Percentiles rank a stretch among this genome's conserved stretches.
phyloP scores from a whole-genome alignment of 345 rosid genomes.

The Noccaea caerulescens region DNA sequence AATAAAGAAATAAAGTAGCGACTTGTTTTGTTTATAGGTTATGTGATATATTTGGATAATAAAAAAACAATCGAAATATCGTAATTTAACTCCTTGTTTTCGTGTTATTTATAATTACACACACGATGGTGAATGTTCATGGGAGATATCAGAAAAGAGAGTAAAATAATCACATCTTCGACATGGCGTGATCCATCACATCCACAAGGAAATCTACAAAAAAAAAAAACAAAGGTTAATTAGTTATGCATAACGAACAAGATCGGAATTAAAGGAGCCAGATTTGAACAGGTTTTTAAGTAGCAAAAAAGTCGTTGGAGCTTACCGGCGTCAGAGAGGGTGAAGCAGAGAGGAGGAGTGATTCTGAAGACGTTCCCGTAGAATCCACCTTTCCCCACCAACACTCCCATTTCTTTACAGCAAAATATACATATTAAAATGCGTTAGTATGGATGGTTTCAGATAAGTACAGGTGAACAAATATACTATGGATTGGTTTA shows the following conservation, averaged over 20 bases:
- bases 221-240: background rate
- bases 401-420: slow-evolving; percentile 72
- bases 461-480: background rate
- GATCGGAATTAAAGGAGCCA: background rate
- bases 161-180: slow-evolving; percentile 63
- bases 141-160: background rate
- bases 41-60: background rate
- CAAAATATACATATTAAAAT: background rate
- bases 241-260: background rate
- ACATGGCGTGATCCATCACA: slow-evolving; percentile 73
- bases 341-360: slow-evolving; percentile 90
- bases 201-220: slow-evolving; percentile 80
- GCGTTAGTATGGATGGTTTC: background rate
- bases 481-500: background rate
- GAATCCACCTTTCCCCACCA: slow-evolving; percentile 87
- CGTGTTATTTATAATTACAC: slow-evolving; percentile 16
- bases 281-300: background rate
- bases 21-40: background rate
- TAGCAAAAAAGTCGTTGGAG: background rate
- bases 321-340: slow-evolving; percentile 81
- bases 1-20: background rate
- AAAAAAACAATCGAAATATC: background rate
- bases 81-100: background rate
- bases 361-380: slow-evolving; percentile 85
- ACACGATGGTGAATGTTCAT: slow-evolving; percentile 2